These are phyloP conservation scores for Cetraspora pellucida DNA, from an alignment of 192 early-diverging fungal species.

Conservation along the genomic window DNA sequence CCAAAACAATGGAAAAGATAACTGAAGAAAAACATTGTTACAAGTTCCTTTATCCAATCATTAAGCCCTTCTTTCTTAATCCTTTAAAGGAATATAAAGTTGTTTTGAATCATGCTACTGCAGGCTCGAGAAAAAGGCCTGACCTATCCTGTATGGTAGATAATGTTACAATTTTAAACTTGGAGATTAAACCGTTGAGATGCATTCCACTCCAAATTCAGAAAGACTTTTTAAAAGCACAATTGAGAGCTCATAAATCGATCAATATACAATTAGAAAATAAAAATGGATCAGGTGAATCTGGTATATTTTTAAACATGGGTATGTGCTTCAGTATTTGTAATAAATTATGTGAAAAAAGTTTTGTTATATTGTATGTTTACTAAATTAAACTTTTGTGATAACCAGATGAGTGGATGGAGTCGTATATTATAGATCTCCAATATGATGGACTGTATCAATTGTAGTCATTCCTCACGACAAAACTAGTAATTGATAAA, in stretches of 20 bases:
- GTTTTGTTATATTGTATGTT: constrained; percentile 8
- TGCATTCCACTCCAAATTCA: constrained; percentile 25
- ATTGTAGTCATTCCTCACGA: constrained; percentile 28
- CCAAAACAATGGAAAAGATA: constrained; percentile 31
- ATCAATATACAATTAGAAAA: constrained; percentile 31
- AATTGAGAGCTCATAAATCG: constrained; percentile 29
- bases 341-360: constrained; percentile 21
- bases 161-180: constrained; percentile 31
- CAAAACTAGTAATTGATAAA: constrained; percentile 19
- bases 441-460: constrained; percentile 28
- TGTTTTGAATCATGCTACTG: constrained; percentile 20
- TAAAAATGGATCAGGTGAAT: constrained; percentile 16
- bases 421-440: constrained; percentile 28
- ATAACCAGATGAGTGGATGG: constrained; percentile 33
- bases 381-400: constrained; percentile 30
- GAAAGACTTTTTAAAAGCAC: constrained; percentile 30
- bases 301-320: constrained; percentile 34
- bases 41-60: constrained; percentile 37
- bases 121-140: constrained; percentile 24
- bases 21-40: constrained; percentile 36
- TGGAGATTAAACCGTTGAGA: constrained; percentile 29
- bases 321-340: constrained; percentile 30
- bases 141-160: constrained; percentile 31
- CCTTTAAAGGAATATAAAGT: not conserved
- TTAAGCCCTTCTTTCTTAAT: constrained; percentile 13